phyloP scores from a whole-genome alignment of 306 rosid genomes.

The Canavalia ensiformis region DNA sequence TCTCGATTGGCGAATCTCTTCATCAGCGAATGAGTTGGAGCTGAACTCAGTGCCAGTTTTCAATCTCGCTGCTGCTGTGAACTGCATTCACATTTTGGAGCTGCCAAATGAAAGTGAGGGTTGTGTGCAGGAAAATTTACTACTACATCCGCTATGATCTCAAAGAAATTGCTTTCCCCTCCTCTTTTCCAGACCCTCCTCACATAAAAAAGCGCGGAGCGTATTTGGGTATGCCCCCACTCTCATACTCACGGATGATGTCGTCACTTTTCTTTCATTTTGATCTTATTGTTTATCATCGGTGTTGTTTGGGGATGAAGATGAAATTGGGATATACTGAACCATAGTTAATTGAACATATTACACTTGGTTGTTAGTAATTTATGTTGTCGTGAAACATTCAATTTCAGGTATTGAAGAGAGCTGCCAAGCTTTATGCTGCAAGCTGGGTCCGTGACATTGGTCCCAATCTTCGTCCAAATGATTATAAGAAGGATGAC shows the following conservation, averaged over 20 bases:
- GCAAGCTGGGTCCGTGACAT: constrained; percentile 95
- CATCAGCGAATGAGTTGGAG: neutral
- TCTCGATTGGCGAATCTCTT: no score
- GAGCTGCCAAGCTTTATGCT: constrained; percentile 83
- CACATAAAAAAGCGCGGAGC: constrained; percentile 71
- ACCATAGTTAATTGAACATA: neutral
- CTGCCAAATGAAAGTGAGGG: constrained; percentile 71
- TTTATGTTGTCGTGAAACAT: constrained; percentile 15
- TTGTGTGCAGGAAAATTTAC: constrained; percentile 70
- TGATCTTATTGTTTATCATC: neutral
- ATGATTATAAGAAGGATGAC: constrained; percentile 76
- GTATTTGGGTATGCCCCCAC: constrained; percentile 60
- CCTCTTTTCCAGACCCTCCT: constrained; percentile 94
- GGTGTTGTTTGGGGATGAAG: constrained; percentile 2
- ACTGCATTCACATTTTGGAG: neutral
- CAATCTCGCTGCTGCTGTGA: neutral
- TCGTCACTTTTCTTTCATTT: no score
- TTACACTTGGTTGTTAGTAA: neutral
- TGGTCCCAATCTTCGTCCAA: constrained; percentile 92
- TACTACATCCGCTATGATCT: constrained; percentile 82
- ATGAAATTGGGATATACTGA: constrained; percentile 9
- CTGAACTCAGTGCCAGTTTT: neutral
- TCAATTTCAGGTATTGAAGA: constrained; percentile 73
- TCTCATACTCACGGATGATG: no score
- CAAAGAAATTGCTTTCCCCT: constrained; percentile 89